Conservation (phyloP, 768 basidiomycete species). For the Boletus fagicola region DNA sequence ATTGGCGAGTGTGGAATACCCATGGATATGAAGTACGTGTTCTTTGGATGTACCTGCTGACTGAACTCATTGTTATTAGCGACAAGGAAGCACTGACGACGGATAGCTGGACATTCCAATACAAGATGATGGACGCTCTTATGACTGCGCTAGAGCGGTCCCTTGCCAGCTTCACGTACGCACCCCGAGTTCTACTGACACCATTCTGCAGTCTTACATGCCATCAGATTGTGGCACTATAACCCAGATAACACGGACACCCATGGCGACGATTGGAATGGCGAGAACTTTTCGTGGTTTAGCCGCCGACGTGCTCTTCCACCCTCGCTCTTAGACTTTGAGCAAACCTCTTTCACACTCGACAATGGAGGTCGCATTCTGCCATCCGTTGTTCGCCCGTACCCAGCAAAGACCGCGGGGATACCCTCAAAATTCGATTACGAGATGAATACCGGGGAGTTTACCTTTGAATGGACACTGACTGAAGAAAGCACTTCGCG, state of each 20-base stretch:
- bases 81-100: conserved; percentile 66
- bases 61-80: conserved; percentile 37
- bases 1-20: conserved; percentile 94
- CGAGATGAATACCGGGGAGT: conserved; percentile 70
- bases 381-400: conserved; percentile 80
- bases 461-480: conserved; percentile 61
- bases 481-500: conserved; percentile 33
- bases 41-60: not conserved
- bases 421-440: conserved; percentile 73
- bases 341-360: conserved; percentile 63
- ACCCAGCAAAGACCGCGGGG: conserved; percentile 87
- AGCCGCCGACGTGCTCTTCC: conserved; percentile 58
- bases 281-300: conserved; percentile 98
- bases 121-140: conserved; percentile 93
- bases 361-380: conserved; percentile 85
- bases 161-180: conserved; percentile 84
- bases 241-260: conserved; percentile 83
- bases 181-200: conserved; percentile 12
- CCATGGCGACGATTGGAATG: conserved; percentile 88
- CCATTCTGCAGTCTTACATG: not conserved
- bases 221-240: conserved; percentile 85
- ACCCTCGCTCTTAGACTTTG: conserved; percentile 50
- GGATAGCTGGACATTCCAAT: conserved; percentile 79
- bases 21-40: conserved; percentile 92
- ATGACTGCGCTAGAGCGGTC: conserved; percentile 76